These are phyloP conservation scores for Periconia digitata DNA, from an alignment of 2,329 filamentous ascomycete genomes.

Conservation along the genomic window DNA sequence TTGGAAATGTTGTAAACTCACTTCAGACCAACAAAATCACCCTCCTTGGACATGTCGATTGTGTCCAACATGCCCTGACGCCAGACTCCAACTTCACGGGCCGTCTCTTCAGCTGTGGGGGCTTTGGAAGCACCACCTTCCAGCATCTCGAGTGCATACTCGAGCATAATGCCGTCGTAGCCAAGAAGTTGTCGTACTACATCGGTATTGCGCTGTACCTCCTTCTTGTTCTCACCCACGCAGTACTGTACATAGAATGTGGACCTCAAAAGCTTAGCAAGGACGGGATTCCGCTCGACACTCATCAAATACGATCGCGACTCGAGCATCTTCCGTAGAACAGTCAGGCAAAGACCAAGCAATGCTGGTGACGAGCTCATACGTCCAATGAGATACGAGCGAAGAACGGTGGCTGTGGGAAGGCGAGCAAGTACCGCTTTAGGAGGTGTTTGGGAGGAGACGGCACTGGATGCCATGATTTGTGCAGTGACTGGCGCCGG, in stretches of 20 bases:
- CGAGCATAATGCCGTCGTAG: conserved; percentile 80
- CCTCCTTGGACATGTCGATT: conserved; percentile 56
- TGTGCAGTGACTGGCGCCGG: conserved; percentile 20
- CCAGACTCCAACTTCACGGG: conserved; percentile 70
- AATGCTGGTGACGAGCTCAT: conserved; percentile 72
- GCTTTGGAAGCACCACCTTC: conserved; percentile 47
- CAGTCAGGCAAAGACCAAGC: conserved; percentile 67
- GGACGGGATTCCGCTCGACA: conserved; percentile 72
- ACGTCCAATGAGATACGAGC: conserved; percentile 68
- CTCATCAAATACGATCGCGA: conserved; percentile 67
- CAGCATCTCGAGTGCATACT: conserved; percentile 82
- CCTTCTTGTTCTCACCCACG: conserved; percentile 70
- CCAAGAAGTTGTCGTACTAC: conserved; percentile 70
- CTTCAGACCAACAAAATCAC: conserved; percentile 60
- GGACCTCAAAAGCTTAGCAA: conserved; percentile 71
- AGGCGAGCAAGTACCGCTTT: conserved; percentile 61
- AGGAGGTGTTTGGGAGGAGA: conserved; percentile 6
- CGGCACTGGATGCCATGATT: conserved; percentile 16
- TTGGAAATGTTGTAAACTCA: conserved; percentile 24
- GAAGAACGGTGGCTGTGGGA: conserved; percentile 66
- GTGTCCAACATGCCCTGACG: conserved; percentile 72
- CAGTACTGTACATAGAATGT: conserved; percentile 94
- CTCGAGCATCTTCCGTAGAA: conserved; percentile 71
- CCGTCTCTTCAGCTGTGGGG: conserved; percentile 54
- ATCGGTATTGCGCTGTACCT: conserved; percentile 67